Base-by-base conservation (phyloP, 2,329 filamentous ascomycete species). In the Apiospora sp. region DNA sequence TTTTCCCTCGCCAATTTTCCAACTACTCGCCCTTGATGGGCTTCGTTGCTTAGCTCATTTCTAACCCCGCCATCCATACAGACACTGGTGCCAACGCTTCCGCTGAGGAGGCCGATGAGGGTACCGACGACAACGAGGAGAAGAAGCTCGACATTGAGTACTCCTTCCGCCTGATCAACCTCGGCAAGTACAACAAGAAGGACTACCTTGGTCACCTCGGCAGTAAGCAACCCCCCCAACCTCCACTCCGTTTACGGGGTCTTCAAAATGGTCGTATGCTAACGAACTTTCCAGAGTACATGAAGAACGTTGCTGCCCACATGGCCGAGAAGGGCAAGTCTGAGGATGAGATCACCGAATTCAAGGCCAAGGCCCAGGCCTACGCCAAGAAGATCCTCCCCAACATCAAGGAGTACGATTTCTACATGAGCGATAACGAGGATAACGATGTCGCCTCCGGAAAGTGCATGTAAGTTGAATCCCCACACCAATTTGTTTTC, bases 331-430 rank as follows among this genome's bases (percentile, higher is more conserved):
- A 88, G 75, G 87, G 87, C 75, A 89, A 90, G 49, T 79, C 86
- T 73, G 89, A 90, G 1, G 92, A 92, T 19, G 89, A 91, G 74
- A 87, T 98, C 85, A 90, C 91, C 78, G 88, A 87, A 27, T 98
- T 98, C 87, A 92, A 98, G 90, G 90, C 87, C 77, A 92, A 91
- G 79, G 95, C 95, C 73, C 82, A 86, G 76, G 85, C 77, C 72
- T 97, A 90, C 82, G 92, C 94, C 85, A 98, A 97, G 88, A 91
- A 90, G 82, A 88, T 98, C 77, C 87, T 92, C 73, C 86, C 82
- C 83, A 96, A 94, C 87, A 98, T 98, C 90, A 95, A 97, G 88
- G 94, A 98, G 88, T 97, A 92, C 84, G 96, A 98, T 85, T 96
- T 98, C 86, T 93, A 93, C 86, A 94, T 93, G 79, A 95, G 96